These are phyloP conservation scores for Litchi chinensis DNA, from an alignment of 345 rosid genomes.

Conservation along the genomic window DNA sequence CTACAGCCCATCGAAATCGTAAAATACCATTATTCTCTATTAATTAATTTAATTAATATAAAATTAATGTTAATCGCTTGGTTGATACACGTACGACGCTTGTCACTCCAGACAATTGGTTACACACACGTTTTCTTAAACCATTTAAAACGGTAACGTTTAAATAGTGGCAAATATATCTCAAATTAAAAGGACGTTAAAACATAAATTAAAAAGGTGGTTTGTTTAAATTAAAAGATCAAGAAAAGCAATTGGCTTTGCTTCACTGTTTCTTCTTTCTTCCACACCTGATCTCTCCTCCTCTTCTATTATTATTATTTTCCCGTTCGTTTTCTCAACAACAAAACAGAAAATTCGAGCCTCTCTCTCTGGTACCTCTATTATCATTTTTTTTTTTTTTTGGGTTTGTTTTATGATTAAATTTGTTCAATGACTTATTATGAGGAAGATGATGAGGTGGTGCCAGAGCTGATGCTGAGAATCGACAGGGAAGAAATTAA, in stretches of 20 bases:
- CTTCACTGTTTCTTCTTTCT: constrained; percentile 14
- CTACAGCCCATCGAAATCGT: no score
- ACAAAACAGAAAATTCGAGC: constrained; percentile 29
- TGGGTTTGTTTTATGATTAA: constrained; percentile 13
- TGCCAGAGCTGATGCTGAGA: constrained; percentile 65
- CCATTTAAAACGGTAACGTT: constrained; percentile 12
- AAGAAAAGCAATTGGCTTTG: background rate
- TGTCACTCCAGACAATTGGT: background rate
- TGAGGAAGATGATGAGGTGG: constrained; percentile 53
- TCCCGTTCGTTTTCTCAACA: constrained; percentile 23
- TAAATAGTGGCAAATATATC: no score
- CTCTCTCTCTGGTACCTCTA: background rate
- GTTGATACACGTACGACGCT: background rate
- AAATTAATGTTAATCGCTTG: background rate
- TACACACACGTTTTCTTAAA: background rate
- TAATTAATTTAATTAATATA: no score
- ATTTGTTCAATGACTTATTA: constrained; percentile 60
- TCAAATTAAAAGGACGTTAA: background rate
- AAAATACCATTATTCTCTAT: no score
- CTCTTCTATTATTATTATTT: background rate
- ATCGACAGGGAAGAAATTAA: constrained; percentile 32
- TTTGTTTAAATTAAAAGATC: background rate
- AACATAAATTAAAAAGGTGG: background rate
- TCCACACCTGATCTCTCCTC: constrained; percentile 24
- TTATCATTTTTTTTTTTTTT: background rate